Conservation (phyloP, 441 rosid genomes). For the Viola pubescens region DNA sequence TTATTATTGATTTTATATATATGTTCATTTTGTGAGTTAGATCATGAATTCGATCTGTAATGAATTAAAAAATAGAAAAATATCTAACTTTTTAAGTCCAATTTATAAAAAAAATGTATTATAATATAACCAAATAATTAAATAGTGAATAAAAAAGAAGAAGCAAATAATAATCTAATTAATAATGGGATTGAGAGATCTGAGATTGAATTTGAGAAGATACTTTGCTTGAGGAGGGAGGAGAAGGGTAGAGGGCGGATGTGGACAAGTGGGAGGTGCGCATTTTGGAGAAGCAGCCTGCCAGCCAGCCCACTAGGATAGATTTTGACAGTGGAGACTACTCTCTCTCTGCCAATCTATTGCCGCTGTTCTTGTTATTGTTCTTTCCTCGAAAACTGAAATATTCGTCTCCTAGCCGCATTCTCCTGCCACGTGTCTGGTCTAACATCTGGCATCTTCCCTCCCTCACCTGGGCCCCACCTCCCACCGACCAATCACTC, state of each 20-base stretch:
- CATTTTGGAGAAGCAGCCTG: background rate
- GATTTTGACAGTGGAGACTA: background rate
- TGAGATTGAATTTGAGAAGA: too few species aligned
- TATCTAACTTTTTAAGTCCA: too few species aligned
- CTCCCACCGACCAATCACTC: slow-evolving; percentile 28
- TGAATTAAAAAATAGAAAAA: too few species aligned
- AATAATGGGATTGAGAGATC: too few species aligned
- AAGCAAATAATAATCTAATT: too few species aligned
- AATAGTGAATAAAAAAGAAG: too few species aligned
- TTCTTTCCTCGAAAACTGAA: slow-evolving; percentile 35
- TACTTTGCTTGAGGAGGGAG: slow-evolving; percentile 32
- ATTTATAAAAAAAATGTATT: too few species aligned
- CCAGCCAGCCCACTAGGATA: background rate
- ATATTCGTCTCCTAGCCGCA: slow-evolving; percentile 38
- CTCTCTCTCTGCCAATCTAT: background rate
- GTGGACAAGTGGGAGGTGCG: background rate
- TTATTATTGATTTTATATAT: too few species aligned
- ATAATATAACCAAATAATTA: too few species aligned
- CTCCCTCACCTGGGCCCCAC: slow-evolving; percentile 20
- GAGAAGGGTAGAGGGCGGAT: background rate
- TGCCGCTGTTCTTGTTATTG: background rate
- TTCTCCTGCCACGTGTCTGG: slow-evolving; percentile 28
- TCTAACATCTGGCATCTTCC: slow-evolving; percentile 15
- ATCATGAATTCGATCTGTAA: too few species aligned
- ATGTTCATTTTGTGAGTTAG: too few species aligned